Evolutionary conservation across 192 early-diverging fungal species (phyloP), one percentile per base, ranked within the genome.

Genomic region (Cetraspora pellucida): DNA sequence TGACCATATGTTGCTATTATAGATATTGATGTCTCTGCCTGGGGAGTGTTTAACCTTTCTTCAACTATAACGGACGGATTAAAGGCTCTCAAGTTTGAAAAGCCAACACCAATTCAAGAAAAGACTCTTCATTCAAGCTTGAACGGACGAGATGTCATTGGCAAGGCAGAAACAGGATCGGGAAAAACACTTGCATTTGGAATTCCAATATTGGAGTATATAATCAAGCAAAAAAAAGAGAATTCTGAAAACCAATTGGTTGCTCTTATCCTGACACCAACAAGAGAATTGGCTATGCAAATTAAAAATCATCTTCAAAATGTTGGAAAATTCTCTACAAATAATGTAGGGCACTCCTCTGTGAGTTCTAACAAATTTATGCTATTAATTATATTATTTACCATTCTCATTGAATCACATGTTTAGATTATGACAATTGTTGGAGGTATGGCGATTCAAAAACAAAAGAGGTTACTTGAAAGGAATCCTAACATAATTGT

Each of bases 131-230:
- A 89, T 47, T 45, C 85, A n/a, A 89, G 92, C 3, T 78, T 96
- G n/a, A 68, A 69, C n/a, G 90, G 87, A 28, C 89, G 89, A n/a
- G 90, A 99, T 77, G 86, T 98, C 31, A 89, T 99, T 44, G 97
- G 97, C 23, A 93, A 93, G 10, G 96, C 97, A 1, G 94, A 96
- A 77, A 99, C 97, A 5, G 95, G 96, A 73, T 96, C 94, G 0
- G 95, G 95, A 52, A 97, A 99, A 83, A 99, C 97, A 6, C 83
- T 99, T 65, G 95, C 95, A 0, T 99, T 96, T 85, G 96, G 96
- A 19, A 85, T 99, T 57, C 97, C 97, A 16, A 95, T 99, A 55
- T 76, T 97, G 31, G 90, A 96, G 52, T 87, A 82, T 47, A 79
- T 95, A 37, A 82, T 88, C 17, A 72, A 86, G 16, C 77, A 90